These are phyloP conservation scores for Iberis pinnata DNA, from an alignment of 345 rosid species.

Conservation along the genomic window DNA sequence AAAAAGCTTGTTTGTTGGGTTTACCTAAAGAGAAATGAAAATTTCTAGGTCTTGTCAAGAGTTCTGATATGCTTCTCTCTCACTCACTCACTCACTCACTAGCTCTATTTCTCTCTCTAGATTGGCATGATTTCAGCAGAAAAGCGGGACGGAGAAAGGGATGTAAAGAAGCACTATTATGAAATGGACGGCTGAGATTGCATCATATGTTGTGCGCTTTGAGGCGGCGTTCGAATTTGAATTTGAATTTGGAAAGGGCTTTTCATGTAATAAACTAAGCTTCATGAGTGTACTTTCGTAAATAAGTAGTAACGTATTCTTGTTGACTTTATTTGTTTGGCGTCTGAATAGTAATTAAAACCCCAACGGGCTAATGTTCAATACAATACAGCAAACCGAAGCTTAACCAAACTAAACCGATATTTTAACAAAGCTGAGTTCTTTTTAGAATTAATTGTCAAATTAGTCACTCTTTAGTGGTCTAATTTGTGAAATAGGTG, in stretches of 20 bases:
- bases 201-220: conserved; percentile 13
- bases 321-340: no score
- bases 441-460: no score
- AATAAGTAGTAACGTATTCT: not conserved
- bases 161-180: conserved; percentile 1
- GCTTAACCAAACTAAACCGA: no score
- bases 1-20: not conserved
- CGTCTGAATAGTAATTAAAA: no score
- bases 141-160: conserved; percentile 16
- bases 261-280: conserved; percentile 1
- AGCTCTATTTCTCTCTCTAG: conserved; percentile 13
- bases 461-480: no score
- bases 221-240: conserved; percentile 46
- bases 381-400: no score
- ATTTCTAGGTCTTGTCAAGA: conserved; percentile 35
- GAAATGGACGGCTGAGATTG: conserved; percentile 45
- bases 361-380: no score
- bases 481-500: no score
- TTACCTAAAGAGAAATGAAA: not conserved
- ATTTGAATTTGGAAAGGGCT: conserved; percentile 25
- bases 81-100: conserved; percentile 5
- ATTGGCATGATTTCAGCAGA: conserved; percentile 26
- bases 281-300: not conserved
- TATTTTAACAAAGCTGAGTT: no score
- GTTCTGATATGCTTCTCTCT: conserved; percentile 14